Evolutionary conservation across 192 early-diverging fungal species (phyloP), one percentile per base, ranked within the genome.

Genomic region (Coemansia sp.): DNA sequence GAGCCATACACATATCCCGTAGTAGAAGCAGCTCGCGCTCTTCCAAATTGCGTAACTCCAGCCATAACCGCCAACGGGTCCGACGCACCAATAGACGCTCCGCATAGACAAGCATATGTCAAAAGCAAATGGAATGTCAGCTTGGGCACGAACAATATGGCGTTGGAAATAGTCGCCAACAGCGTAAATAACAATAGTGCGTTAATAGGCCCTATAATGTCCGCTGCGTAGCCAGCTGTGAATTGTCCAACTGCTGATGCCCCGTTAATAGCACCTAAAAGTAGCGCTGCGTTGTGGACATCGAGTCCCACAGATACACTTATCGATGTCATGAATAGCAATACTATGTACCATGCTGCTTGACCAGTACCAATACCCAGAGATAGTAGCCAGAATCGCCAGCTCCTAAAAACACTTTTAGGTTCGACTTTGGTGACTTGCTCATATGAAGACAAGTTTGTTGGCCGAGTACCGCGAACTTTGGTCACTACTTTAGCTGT

Each of bases 161-260:
- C 13, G 46, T 79, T 79, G 53, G 82, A 73, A 0, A 70, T 18
- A 11, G 82, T 79, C 2, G 82, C 77, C 27, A 73, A 9, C 1
- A 67, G 12, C 0, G 78, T 76, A 39, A 76, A 84, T 24, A 63
- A 0, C 18, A 84, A 20, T 0, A 84, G 74, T 1, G 77, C 57
- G 66, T 84, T 84, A 18, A 79, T 27, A 1, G 82, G 82, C 1
- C 82, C 82, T 1, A 84, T 63, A 0, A 71, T 15, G 29, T 84
- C 74, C 0, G 82, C 82, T 0, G 74, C 82, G 18, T 79, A 84
- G 36, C 82, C 82, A 3, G 82, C 82, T 0, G 50, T 41, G 41
- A 84, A 84, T 40, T 76, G 82, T 5, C 82, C 82, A 0, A 84
- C 78, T 0, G 82, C 77, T 0, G 82, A 84, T 0, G 82, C 82